phyloP scores from a whole-genome alignment of 257 asterid genomes.

The Ligustrum vulgare region DNA sequence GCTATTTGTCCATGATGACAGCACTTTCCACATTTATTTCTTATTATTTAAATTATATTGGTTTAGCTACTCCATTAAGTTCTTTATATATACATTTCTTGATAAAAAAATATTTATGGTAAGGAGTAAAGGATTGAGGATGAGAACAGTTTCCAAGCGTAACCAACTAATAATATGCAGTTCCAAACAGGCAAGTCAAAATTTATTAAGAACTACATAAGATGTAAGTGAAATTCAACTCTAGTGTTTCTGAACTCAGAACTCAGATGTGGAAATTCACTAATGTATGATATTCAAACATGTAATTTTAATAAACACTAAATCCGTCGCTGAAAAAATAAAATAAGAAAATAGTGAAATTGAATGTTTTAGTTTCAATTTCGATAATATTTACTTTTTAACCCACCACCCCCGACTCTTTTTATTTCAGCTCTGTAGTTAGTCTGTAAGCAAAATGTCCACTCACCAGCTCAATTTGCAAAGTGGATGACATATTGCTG shows the following conservation, averaged over 20 bases:
- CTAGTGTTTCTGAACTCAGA: background rate
- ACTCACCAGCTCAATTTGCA: constrained; percentile 90
- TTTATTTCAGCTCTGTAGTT: background rate
- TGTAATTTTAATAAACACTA: background rate
- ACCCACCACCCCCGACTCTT: background rate
- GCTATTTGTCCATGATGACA: background rate
- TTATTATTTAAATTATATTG: background rate
- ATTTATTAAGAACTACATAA: background rate
- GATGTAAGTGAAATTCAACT: background rate
- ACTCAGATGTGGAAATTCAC: background rate
- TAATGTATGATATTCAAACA: background rate
- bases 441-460: background rate
- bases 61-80: background rate
- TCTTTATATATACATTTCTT: background rate
- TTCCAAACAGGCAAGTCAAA: background rate
- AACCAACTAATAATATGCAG: background rate
- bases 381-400: background rate
- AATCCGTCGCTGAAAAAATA: background rate
- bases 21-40: background rate
- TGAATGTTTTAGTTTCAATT: background rate
- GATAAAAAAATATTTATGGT: background rate
- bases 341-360: background rate
- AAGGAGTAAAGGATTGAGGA: background rate
- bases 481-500: constrained; percentile 56
- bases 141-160: background rate